phyloP scores from a whole-genome alignment of 106 monocot genomes.

The Amphibolis antarctica region DNA sequence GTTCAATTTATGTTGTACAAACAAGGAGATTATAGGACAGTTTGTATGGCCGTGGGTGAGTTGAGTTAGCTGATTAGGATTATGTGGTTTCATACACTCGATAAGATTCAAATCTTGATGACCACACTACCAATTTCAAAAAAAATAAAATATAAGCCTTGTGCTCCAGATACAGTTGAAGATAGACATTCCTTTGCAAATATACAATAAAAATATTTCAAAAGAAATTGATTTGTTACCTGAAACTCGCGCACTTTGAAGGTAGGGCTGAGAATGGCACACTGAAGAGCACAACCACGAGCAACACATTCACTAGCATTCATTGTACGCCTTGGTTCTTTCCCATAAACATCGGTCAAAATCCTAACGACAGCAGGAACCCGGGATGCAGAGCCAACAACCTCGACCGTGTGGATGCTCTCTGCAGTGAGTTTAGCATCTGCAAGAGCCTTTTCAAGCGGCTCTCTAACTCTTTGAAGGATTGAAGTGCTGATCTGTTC shows the following conservation, averaged over 20 bases:
- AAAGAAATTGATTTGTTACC: no score
- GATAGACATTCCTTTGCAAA: no score
- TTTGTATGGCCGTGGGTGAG: no score
- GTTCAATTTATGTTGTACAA: no score
- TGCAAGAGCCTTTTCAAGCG: conserved; percentile 48
- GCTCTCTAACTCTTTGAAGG: conserved; percentile 53
- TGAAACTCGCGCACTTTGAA: conserved; percentile 33
- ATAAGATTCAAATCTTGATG: no score
- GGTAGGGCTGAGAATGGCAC: conserved; percentile 87
- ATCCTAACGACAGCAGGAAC: conserved; percentile 71
- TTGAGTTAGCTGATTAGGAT: no score
- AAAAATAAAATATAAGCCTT: no score
- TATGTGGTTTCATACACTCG: no score
- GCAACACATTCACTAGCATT: conserved; percentile 93
- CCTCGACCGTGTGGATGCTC: conserved; percentile 64
- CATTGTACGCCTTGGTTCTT: conserved; percentile 82
- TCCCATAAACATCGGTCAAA: conserved; percentile 58
- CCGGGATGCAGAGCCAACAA: conserved; percentile 84
- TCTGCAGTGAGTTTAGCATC: conserved; percentile 45
- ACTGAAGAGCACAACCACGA: conserved; percentile 77
- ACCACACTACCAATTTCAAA: no score
- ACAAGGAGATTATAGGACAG: no score
- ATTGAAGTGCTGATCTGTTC: conserved; percentile 62
- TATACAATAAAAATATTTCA: no score
- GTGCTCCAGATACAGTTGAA: no score